Evolutionary conservation across 2,329 filamentous ascomycete species (phyloP), one percentile per base, ranked within the genome.

Genomic region (Teratosphaeria epicoccoides): DNA sequence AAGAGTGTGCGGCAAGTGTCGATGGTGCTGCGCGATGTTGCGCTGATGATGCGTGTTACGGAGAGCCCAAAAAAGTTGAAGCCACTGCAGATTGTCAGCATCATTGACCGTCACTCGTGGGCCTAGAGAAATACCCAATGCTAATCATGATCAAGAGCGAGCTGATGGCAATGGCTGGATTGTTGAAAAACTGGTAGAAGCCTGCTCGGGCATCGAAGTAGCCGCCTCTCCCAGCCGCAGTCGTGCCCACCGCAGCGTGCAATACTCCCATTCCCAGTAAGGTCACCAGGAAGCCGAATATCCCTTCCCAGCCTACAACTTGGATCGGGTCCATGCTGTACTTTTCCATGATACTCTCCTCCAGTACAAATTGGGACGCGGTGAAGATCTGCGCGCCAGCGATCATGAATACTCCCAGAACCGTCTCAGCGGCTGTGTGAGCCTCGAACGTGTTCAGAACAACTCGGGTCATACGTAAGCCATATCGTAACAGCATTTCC

Each of bases 31-130:
- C 93, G 83, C 1, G 91, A 88, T 0, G 93, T 98, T 10, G 93
- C 93, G 57, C 87, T 94, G 59, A 98, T 88, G 56, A 73, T 83
- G 54, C 88, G 82, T 0, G 93, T 98, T 7, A 98, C 91, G 0
- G 87, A 93, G 9, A 98, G 80, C 6, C 93, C 93, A 70, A 98
- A 98, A 76, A 95, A 98, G 73, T 98, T 98, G 80, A 97, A 98
- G 50, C 91, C 90, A 57, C 88, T 94, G 56, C 26, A 26, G 40
- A 24, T 23, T 25, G 26, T n/a, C 6, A 28, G 40, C 20, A 37
- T 4, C 2, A 17, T 17, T n/a, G 23, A n/a, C n/a, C 14, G 14
- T 12, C 9, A 22, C 17, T 3, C 47, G 9, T 28, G 17, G 17
- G 24, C 48, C 20, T 46, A 47, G 50, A 48, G 23, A 75, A 81